Percentiles rank a stretch among this genome's conserved stretches.
phyloP scores from a whole-genome alignment of 495 filamentous ascomycete genomes.

The Friedmanniomyces simplex region DNA sequence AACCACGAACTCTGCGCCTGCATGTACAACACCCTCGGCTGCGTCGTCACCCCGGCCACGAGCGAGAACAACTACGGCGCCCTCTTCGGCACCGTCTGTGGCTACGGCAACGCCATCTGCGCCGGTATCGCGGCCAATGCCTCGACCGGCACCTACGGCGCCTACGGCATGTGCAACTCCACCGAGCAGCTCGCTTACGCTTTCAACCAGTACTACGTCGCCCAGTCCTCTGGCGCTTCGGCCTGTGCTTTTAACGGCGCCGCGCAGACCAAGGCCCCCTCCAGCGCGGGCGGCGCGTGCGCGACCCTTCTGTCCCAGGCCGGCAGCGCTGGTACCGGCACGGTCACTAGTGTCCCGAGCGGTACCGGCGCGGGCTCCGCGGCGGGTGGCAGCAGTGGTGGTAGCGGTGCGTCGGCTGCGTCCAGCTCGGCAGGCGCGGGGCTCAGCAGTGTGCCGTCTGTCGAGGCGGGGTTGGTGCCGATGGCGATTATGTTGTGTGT shows the following conservation, averaged over 20 bases:
- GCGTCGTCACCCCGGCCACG: slow-evolving; percentile 48
- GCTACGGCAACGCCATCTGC: slow-evolving; percentile 46
- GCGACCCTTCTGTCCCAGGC: slow-evolving; percentile 47
- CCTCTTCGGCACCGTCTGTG: slow-evolving; percentile 70
- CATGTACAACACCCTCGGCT: slow-evolving; percentile 62
- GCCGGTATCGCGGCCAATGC: slow-evolving; percentile 60
- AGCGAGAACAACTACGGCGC: slow-evolving; percentile 43
- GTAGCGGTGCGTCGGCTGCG: not conserved
- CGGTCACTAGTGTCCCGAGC: slow-evolving; percentile 46
- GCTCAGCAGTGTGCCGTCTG: not conserved
- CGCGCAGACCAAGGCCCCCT: slow-evolving; percentile 38
- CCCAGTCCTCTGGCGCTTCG: slow-evolving; percentile 41
- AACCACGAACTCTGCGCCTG: slow-evolving; percentile 67
- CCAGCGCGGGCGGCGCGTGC: slow-evolving; percentile 44
- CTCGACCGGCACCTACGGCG: slow-evolving; percentile 67
- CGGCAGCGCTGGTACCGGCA: slow-evolving; percentile 52
- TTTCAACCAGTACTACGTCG: slow-evolving; percentile 65
- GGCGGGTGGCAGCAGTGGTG: slow-evolving; percentile 34
- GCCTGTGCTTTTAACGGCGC: slow-evolving; percentile 72
- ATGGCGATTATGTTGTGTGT: slow-evolving; percentile 10
- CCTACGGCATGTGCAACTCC: slow-evolving; percentile 79
- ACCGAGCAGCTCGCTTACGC: slow-evolving; percentile 70
- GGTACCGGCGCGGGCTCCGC: slow-evolving; percentile 30
- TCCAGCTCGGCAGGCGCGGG: not conserved
- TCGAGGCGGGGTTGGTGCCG: slow-evolving; percentile 9